These are phyloP conservation scores for Darksidea phi DNA, from an alignment of 495 filamentous ascomycete species.

Conservation along the genomic window DNA sequence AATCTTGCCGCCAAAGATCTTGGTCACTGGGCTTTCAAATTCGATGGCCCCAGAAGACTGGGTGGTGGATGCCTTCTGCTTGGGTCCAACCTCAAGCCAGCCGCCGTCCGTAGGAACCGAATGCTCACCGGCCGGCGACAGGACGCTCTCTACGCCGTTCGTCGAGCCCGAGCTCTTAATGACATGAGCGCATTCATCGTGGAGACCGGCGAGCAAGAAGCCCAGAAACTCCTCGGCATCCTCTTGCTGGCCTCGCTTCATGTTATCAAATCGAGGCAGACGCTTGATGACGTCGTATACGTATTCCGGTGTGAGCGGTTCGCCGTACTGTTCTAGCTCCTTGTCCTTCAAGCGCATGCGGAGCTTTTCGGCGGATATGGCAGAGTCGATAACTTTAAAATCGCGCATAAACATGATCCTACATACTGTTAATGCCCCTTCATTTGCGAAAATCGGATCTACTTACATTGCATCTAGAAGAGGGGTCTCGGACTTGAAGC, in stretches of 20 bases:
- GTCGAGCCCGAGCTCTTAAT: constrained; percentile 50
- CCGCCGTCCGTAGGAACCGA: constrained; percentile 51
- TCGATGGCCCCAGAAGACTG: constrained; percentile 76
- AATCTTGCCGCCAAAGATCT: constrained; percentile 91
- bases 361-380: constrained; percentile 70
- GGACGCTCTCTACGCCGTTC: constrained; percentile 46
- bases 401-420: constrained; percentile 97
- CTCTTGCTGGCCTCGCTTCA: constrained; percentile 96
- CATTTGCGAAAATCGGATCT: not conserved
- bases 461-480: constrained; percentile 90
- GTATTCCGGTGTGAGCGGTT: constrained; percentile 89
- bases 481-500: constrained; percentile 92
- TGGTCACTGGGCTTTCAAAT: constrained; percentile 78
- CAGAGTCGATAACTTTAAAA: constrained; percentile 80
- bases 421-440: not conserved
- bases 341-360: constrained; percentile 69
- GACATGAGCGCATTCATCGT: constrained; percentile 83
- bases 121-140: constrained; percentile 39
- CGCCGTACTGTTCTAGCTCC: constrained; percentile 87
- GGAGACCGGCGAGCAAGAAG: constrained; percentile 86
- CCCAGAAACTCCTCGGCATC: constrained; percentile 97
- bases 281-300: constrained; percentile 89
- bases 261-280: constrained; percentile 82
- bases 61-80: constrained; percentile 83
- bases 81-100: constrained; percentile 92